Conservation (phyloP, 176 grass and related monocot species). For the Bolboschoenus planiculmis region DNA sequence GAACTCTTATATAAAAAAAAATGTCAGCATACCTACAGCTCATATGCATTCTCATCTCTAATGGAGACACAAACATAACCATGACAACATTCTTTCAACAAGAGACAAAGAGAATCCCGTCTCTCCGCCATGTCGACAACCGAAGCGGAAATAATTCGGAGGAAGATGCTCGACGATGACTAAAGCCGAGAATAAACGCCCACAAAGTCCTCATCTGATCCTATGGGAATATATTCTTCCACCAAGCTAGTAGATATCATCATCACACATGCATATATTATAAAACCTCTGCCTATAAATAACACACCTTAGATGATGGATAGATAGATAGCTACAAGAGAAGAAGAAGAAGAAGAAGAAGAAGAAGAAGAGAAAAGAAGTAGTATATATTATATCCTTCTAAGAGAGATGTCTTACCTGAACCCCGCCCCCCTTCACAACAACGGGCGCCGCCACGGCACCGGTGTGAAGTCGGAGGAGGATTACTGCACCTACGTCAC, state of each 20-base stretch:
- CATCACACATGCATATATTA: neutral
- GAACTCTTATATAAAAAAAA: no score
- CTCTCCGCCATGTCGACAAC: neutral
- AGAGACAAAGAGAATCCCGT: neutral
- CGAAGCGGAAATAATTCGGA: neutral
- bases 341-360: neutral
- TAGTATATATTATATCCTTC: neutral
- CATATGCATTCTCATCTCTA: neutral
- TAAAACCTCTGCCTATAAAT: slow-evolving; percentile 17
- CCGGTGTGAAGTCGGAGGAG: neutral
- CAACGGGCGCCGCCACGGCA: neutral
- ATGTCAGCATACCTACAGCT: neutral
- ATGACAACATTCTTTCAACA: neutral
- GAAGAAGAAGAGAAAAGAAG: neutral
- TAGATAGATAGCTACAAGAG: neutral
- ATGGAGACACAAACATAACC: neutral
- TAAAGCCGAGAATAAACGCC: neutral
- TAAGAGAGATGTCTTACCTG: neutral
- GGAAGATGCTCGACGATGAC: slow-evolving; percentile 11
- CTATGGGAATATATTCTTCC: slow-evolving; percentile 12
- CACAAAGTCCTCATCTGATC: neutral
- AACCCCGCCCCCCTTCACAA: neutral
- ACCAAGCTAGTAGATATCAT: neutral
- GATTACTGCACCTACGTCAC: neutral
- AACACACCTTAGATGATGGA: neutral